phyloP scores from a whole-genome alignment of 495 filamentous ascomycete species.

The Peziza echinospora region DNA sequence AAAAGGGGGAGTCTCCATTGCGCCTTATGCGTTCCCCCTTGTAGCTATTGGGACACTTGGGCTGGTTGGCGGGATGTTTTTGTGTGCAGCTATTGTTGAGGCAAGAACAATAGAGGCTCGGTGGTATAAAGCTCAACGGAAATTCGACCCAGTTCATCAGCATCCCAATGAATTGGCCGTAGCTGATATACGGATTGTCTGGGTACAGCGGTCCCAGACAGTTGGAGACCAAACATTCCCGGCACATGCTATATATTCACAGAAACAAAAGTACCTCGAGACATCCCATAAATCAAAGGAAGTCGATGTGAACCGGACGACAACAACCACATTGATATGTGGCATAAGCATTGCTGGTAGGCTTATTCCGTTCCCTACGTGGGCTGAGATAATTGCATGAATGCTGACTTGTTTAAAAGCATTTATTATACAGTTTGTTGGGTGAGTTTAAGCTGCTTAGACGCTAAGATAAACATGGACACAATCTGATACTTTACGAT shows the following conservation, averaged over 20 bases:
- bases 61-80: constrained; percentile 4
- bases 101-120: constrained; percentile 3
- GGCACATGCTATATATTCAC: constrained; percentile 4
- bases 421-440: constrained; percentile 7
- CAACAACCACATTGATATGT: neutral
- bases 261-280: constrained; percentile 1
- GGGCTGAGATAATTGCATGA: neutral
- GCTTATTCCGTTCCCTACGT: constrained; percentile 17
- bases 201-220: constrained; percentile 5
- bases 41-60: constrained; percentile 5
- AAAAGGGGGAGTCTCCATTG: neutral
- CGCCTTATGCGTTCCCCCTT: constrained; percentile 5
- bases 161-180: neutral
- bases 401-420: neutral
- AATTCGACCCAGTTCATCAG: neutral
- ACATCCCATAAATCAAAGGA: constrained; percentile 5
- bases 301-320: neutral
- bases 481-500: neutral
- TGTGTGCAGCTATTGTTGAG: constrained; percentile 7
- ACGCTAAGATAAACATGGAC: too few relatives aligned
- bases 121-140: too few relatives aligned
- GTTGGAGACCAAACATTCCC: constrained; percentile 8
- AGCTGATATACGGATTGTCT: constrained; percentile 5
- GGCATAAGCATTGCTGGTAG: constrained; percentile 11
- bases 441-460: neutral